A percentile compares a stretch with the other conserved stretches of the same genome.
Conservation (phyloP, 805 yeast genomes). For the Debaryomyces tyrocola region DNA sequence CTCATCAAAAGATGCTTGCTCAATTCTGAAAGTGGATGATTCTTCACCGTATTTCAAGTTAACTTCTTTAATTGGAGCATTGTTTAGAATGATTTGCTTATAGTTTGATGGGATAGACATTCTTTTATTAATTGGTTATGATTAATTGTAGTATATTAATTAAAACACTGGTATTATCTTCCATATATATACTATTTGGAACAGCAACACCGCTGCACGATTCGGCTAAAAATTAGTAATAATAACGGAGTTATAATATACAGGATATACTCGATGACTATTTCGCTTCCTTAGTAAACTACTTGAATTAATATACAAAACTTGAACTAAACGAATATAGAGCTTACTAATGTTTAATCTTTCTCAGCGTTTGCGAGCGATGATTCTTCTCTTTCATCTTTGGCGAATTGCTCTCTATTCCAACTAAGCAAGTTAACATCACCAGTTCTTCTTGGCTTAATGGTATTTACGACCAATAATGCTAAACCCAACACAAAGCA, state of each 20-base stretch:
- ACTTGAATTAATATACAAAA: neutral
- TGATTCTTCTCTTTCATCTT: constrained; percentile 12
- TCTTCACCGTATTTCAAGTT: constrained; percentile 19
- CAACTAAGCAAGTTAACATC: constrained; percentile 72
- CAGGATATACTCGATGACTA: neutral
- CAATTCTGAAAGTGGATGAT: constrained; percentile 27
- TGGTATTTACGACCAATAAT: constrained; percentile 53
- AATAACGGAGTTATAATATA: neutral
- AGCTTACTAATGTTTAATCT: neutral
- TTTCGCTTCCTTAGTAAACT: no score
- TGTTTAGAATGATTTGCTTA: constrained; percentile 19
- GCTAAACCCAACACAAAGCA: constrained; percentile 58
- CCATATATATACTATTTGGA: no score
- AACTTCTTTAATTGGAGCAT: constrained; percentile 20
- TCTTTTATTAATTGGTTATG: constrained; percentile 1
- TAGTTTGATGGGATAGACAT: constrained; percentile 13
- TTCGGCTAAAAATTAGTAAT: neutral
- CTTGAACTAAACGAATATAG: neutral
- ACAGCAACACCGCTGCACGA: no score
- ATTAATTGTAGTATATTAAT: no score
- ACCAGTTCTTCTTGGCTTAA: constrained; percentile 70
- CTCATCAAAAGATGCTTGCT: constrained; percentile 5
- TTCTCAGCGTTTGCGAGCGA: constrained; percentile 5
- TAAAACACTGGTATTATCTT: no score
- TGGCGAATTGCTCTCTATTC: constrained; percentile 49